Evolutionary conservation across 1,139 yeast genomes (phyloP).

Genomic region (Candida glucosophila): DNA sequence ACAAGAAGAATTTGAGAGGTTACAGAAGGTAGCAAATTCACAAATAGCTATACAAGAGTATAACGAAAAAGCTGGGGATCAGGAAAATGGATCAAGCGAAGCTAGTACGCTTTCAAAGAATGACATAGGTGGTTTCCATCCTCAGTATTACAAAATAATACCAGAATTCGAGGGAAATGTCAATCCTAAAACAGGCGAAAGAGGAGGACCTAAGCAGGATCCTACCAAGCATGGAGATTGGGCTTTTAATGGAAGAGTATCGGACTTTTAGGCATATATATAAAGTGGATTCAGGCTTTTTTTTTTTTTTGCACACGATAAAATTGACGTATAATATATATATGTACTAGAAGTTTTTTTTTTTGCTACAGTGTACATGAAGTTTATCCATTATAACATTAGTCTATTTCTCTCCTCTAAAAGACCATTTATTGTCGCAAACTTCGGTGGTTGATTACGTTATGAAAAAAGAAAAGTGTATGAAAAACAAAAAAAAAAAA

Average conservation of each 20-base stretch:
- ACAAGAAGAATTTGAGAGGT: conserved; percentile 84
- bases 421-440: too few species aligned
- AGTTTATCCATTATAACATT: too few species aligned
- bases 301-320: too few species aligned
- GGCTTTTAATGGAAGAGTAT: conserved; percentile 91
- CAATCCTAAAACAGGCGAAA: conserved; percentile 90
- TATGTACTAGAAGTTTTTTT: too few species aligned
- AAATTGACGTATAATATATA: too few species aligned
- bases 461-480: too few species aligned
- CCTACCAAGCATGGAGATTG: conserved; percentile 81
- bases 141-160: conserved; percentile 65
- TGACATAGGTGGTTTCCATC: conserved; percentile 60
- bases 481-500: too few species aligned
- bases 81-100: conserved; percentile 23
- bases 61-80: conserved; percentile 37
- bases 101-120: conserved; percentile 31
- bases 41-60: conserved; percentile 76
- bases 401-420: too few species aligned
- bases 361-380: too few species aligned
- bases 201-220: conserved; percentile 98
- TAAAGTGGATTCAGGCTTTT: too few species aligned
- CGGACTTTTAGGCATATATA: conserved; percentile 74
- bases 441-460: too few species aligned
- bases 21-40: conserved; percentile 74
- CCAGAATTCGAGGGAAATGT: conserved; percentile 95